Evolutionary conservation across 306 rosid genomes (phyloP), one percentile per base, ranked within the genome.

Genomic region (Begonia peltatifolia): DNA sequence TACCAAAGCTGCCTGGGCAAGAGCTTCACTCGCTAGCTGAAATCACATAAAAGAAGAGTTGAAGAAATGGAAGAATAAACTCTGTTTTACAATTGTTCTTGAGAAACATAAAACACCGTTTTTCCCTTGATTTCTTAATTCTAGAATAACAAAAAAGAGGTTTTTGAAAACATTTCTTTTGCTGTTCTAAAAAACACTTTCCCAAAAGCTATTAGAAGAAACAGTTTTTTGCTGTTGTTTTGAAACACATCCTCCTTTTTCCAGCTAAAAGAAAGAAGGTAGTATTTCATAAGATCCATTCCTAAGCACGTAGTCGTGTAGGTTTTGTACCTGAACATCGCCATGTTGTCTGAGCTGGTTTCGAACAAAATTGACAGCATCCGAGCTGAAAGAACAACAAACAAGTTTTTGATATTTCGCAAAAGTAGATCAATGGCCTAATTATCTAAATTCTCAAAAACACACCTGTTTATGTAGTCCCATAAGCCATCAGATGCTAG

Each of bases 401-500:
- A 68, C 36, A 48, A 36, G 50, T 60, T 35, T 15, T 48, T 17
- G 30, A 23, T 16, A 53, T 38, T 11, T 12, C 36, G 8, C 11
- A 6, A 59, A 59, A 16, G 56, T 47, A 23, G 18, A 49, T 16
- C 35, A 44, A 49, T 12, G 50, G 35, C 50, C 54, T 30, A 30
- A 47, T 49, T 35, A 36, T 47, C 13, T 47, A 30, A 48, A 46
- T 59, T 48, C 10, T 8, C 36, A 17, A 50, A 41, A 59, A 42
- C 55, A 57, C 53, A 90, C 94, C 93, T 90, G 71, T 63, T 81
- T 65, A 92, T 81, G 79, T 92, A 92, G 70, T 92, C 99, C 99
- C 96, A 92, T 58, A 92, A 72, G 68, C 99, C 99, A 79, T 92
- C 99, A 15, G 99, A 81, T 63, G 99, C 96, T 70, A 92, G 68